Evolutionary conservation across 179 eudicot species (phyloP), one percentile per base, ranked within the genome.

Genomic region (Silene coronaria): DNA sequence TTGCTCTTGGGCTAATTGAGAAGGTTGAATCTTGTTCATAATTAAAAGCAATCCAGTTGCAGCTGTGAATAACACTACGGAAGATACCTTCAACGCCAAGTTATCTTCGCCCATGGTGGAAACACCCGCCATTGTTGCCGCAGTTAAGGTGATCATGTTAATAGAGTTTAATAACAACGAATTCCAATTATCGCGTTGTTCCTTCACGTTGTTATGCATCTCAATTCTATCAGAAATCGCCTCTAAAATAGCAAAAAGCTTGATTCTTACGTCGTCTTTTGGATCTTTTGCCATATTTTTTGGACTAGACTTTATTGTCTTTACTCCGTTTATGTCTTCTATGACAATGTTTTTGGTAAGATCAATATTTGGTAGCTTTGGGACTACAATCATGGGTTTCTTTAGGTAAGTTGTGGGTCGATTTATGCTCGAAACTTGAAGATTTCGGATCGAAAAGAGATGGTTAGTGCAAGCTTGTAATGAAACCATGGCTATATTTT

Each of bases 111-210:
- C 38, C 0, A 26, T 71, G 4, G 27, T 10, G 0, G 84, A 77
- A 2, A 85, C 17, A n/a, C 77, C 77, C 0, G 87, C 80, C 80
- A 81, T 85, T 46, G 84, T 76, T 1, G 78, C 73, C 26, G 87
- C 90, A 3, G 84, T 82, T 27, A 87, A 82, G n/a, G 87, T 85
- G 22, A 87, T 70, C 80, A 84, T 82, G 73, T 87, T 85, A 21
- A 85, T 71, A 6, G 90, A 87, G 74, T 81, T 83, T 0, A 87
- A 75, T n/a, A 85, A 55, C 75, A 85, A 79, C 1, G 84, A 78
- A 67, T 85, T 85, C 90, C 88, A 87, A 34, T 81, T 83, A 8
- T 83, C 75, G 0, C 90, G 80, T 48, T 87, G 88, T 21, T 85
- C 79, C 1, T 76, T 42, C 11, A 87, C 79, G 63, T 87, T 87